Evolutionary conservation across 1,284 basidiomycete genomes (phyloP).

Genomic region (Cutaneotrichosporon dermatis): DNA sequence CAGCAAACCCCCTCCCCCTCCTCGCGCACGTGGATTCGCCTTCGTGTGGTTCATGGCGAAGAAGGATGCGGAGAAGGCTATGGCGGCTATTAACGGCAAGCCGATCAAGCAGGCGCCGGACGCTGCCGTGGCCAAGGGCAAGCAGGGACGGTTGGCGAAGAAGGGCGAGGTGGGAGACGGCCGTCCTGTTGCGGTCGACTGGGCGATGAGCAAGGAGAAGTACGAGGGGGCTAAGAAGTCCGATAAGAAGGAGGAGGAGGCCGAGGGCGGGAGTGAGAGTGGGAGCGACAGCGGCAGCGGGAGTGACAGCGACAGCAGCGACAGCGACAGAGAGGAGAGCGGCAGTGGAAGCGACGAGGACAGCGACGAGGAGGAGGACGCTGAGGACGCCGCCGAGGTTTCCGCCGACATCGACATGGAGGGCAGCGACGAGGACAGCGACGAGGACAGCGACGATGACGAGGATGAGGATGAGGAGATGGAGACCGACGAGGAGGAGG

Average conservation of each 20-base stretch:
- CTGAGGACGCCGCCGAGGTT: constrained; percentile 52
- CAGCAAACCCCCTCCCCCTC: constrained; percentile 39
- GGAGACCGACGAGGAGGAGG: constrained; percentile 51
- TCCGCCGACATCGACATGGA: constrained; percentile 53
- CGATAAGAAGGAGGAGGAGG: constrained; percentile 45
- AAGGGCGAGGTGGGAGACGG: constrained; percentile 52
- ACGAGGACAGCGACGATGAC: constrained; percentile 53
- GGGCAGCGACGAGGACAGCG: constrained; percentile 36
- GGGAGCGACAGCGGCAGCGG: constrained; percentile 16
- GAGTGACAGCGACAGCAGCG: constrained; percentile 44
- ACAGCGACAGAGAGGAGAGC: constrained; percentile 48
- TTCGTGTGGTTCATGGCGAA: constrained; percentile 91
- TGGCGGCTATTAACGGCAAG: constrained; percentile 79
- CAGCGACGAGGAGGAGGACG: constrained; percentile 48
- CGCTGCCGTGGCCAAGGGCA: constrained; percentile 38
- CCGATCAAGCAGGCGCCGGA: constrained; percentile 53
- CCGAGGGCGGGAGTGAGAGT: constrained; percentile 44
- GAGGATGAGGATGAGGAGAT: constrained; percentile 36
- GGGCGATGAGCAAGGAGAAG: constrained; percentile 90
- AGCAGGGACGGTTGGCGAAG: constrained; percentile 29
- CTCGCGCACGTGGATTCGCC: constrained; percentile 76
- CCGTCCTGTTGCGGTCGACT: constrained; percentile 86
- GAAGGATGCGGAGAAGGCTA: constrained; percentile 78
- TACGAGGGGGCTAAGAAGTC: constrained; percentile 63
- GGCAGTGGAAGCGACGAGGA: constrained; percentile 24